phyloP scores from a whole-genome alignment of 345 rosid species.

The Trapa bicornis region DNA sequence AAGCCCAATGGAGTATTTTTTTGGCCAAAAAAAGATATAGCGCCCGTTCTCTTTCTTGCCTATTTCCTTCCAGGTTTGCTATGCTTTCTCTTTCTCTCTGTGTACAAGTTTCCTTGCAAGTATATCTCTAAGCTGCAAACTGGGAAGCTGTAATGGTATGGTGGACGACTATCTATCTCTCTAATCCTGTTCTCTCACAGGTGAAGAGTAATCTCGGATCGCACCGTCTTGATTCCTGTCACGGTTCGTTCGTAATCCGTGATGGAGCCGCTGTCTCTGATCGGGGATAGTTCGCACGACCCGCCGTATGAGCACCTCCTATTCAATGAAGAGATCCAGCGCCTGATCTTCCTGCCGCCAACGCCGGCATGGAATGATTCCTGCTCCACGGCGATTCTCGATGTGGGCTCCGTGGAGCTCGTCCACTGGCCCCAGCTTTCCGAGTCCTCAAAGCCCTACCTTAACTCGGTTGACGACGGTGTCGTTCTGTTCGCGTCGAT shows the following conservation, averaged over 20 bases:
- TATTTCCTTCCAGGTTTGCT: no score
- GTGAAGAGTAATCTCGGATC: no score
- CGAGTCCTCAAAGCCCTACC: neutral
- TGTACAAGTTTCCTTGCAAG: no score
- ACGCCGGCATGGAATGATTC: constrained; percentile 23
- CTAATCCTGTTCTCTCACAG: no score
- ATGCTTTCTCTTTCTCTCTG: no score
- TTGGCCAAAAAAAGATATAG: no score
- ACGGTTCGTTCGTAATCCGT: neutral
- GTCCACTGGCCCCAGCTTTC: constrained; percentile 26
- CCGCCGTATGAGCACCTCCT: constrained; percentile 26
- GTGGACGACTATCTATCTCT: no score
- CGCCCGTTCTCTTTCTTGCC: no score
- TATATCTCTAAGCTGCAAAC: no score
- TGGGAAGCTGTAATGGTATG: no score
- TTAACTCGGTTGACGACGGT: constrained; percentile 1
- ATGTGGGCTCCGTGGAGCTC: constrained; percentile 32
- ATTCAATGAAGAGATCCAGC: constrained; percentile 36
- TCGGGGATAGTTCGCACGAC: constrained; percentile 22
- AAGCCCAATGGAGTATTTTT: no score
- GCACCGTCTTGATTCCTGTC: no score
- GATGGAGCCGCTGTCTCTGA: constrained; percentile 14
- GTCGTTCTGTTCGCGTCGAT: constrained; percentile 19
- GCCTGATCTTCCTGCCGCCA: constrained; percentile 13
- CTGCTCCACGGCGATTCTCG: constrained; percentile 46